Evolutionary conservation across 495 filamentous ascomycete genomes (phyloP).

Genomic region (Thermothielavioides terrestris): DNA sequence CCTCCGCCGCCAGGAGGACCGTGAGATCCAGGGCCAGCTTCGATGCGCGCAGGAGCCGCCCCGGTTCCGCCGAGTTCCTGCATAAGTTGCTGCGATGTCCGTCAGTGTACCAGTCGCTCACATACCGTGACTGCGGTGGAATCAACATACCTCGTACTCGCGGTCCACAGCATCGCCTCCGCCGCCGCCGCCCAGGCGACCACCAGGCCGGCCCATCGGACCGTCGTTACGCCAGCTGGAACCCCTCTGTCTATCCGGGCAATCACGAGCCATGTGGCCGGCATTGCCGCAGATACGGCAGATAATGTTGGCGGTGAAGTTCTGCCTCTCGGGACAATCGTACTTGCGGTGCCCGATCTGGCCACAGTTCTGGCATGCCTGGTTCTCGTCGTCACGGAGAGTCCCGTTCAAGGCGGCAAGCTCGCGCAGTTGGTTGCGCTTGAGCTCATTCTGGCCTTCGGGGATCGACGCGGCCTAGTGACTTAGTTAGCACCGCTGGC

Average conservation of each 20-base stretch:
- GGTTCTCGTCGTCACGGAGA: slow-evolving; percentile 95
- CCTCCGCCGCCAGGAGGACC: slow-evolving; percentile 29
- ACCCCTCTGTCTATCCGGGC: slow-evolving; percentile 84
- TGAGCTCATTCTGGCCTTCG: slow-evolving; percentile 95
- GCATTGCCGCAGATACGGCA: slow-evolving; percentile 84
- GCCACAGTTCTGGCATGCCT: slow-evolving; percentile 98
- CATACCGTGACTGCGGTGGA: background rate
- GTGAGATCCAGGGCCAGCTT: slow-evolving; percentile 65
- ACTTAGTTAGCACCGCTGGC: slow-evolving; percentile 17
- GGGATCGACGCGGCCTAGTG: slow-evolving; percentile 89
- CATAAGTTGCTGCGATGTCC: slow-evolving; percentile 72
- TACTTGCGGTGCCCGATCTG: slow-evolving; percentile 99
- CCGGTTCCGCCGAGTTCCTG: slow-evolving; percentile 74
- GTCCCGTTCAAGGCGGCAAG: slow-evolving; percentile 97
- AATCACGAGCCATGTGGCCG: slow-evolving; percentile 45
- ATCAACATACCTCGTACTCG: slow-evolving; percentile 71
- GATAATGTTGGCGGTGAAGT: slow-evolving; percentile 97
- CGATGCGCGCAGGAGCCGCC: slow-evolving; percentile 70
- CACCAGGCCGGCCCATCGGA: slow-evolving; percentile 40
- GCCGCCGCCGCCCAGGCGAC: slow-evolving; percentile 55
- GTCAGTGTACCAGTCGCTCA: slow-evolving; percentile 24
- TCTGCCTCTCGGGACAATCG: slow-evolving; percentile 94
- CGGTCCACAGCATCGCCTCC: slow-evolving; percentile 83
- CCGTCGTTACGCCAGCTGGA: slow-evolving; percentile 81
- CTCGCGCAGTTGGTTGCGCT: slow-evolving; percentile 95